phyloP scores from a whole-genome alignment of 176 grass and related monocot genomes.

The Oryza coarctata region DNA sequence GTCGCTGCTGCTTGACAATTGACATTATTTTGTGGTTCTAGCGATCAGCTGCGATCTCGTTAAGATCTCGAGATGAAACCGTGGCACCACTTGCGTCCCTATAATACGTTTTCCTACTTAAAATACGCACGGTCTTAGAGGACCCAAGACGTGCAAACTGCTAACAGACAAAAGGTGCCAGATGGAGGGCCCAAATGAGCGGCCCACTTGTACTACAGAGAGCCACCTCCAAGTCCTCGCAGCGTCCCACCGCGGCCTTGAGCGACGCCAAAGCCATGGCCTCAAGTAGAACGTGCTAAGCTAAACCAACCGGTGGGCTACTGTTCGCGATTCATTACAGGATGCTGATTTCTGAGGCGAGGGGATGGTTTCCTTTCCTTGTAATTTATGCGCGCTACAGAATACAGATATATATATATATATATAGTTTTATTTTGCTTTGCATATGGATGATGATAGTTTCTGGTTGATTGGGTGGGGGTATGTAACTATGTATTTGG shows the following conservation, averaged over 20 bases:
- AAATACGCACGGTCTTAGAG: no score
- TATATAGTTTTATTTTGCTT: neutral
- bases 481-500: neutral
- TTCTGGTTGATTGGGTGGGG: neutral
- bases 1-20: neutral
- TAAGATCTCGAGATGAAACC: neutral
- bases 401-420: no score
- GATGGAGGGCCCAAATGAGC: neutral
- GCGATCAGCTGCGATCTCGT: neutral
- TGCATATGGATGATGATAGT: neutral
- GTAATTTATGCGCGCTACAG: neutral
- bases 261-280: neutral
- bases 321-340: neutral
- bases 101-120: no score
- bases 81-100: no score
- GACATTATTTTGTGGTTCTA: neutral
- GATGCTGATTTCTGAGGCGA: neutral
- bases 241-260: neutral
- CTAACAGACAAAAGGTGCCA: no score
- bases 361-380: neutral
- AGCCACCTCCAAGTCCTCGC: neutral
- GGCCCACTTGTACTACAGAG: neutral
- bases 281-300: neutral
- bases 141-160: no score
- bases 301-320: no score